Conservation (phyloP, 768 basidiomycete species). For the Aureoboletus auriporus region DNA sequence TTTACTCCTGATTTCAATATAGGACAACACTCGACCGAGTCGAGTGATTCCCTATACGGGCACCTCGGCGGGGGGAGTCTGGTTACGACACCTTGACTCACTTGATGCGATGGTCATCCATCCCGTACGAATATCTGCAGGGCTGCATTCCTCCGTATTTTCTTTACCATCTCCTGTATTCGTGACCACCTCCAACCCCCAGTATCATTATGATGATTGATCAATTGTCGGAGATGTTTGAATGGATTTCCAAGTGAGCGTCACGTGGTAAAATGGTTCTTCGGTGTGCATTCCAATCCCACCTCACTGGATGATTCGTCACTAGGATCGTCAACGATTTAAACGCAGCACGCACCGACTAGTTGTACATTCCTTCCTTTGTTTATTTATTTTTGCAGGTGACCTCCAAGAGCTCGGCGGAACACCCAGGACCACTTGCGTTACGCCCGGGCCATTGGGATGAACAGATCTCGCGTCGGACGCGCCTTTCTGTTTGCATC, state of each 20-base stretch:
- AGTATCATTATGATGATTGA: constrained; percentile 4
- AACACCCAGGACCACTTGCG: background rate
- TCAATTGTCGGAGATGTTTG: background rate
- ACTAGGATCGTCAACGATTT: background rate
- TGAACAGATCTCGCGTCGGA: constrained; percentile 8
- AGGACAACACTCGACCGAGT: constrained; percentile 23
- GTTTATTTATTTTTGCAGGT: background rate
- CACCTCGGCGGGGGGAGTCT: constrained; percentile 21
- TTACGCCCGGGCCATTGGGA: background rate
- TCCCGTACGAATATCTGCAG: constrained; percentile 15
- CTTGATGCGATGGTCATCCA: constrained; percentile 3
- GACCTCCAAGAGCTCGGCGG: background rate
- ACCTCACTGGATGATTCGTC: too few species aligned
- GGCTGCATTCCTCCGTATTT: constrained; percentile 1
- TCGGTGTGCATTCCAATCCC: background rate
- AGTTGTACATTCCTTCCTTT: background rate
- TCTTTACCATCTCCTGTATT: constrained; percentile 11
- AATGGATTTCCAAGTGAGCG: background rate
- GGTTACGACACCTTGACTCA: constrained; percentile 25
- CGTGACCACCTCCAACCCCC: background rate
- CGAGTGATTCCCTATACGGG: constrained; percentile 26
- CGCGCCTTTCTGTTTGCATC: constrained; percentile 6
- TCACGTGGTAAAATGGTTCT: constrained; percentile 9
- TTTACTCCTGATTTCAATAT: constrained; percentile 30
- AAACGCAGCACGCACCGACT: background rate